These are phyloP conservation scores for Hippophae tibetana DNA, from an alignment of 306 rosid genomes.

Conservation along the genomic window DNA sequence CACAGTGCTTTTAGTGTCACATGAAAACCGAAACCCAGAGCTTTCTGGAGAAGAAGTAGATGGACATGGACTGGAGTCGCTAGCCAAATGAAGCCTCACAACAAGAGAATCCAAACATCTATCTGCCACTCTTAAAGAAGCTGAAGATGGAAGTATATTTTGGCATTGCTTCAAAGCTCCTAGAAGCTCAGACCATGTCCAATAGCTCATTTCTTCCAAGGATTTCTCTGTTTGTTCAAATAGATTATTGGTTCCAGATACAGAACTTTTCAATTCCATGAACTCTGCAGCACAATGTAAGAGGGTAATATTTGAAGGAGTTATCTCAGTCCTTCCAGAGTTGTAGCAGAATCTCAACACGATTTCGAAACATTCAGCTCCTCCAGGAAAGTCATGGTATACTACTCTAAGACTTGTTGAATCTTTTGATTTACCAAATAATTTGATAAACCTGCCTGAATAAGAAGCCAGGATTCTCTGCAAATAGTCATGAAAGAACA, in stretches of 20 bases:
- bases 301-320: constrained; percentile 48
- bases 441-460: constrained; percentile 52
- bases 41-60: constrained; percentile 75
- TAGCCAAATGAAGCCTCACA: constrained; percentile 45
- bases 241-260: constrained; percentile 32
- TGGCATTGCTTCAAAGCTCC: constrained; percentile 53
- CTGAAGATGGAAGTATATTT: constrained; percentile 22
- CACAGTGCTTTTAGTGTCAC: constrained; percentile 81
- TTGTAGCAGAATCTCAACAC: constrained; percentile 65
- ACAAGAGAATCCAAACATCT: constrained; percentile 57
- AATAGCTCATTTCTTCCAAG: constrained; percentile 52
- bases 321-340: constrained; percentile 40
- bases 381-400: constrained; percentile 92
- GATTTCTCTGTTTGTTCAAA: constrained; percentile 51
- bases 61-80: constrained; percentile 74
- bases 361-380: constrained; percentile 79
- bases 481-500: constrained; percentile 16
- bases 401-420: constrained; percentile 49
- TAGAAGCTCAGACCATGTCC: constrained; percentile 84
- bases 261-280: constrained; percentile 76
- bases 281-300: constrained; percentile 58
- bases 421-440: constrained; percentile 61
- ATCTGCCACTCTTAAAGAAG: constrained; percentile 38
- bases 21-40: constrained; percentile 66
- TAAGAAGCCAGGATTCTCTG: constrained; percentile 51